Conservation (phyloP, 805 yeast species). For the Candida nitratophila region DNA sequence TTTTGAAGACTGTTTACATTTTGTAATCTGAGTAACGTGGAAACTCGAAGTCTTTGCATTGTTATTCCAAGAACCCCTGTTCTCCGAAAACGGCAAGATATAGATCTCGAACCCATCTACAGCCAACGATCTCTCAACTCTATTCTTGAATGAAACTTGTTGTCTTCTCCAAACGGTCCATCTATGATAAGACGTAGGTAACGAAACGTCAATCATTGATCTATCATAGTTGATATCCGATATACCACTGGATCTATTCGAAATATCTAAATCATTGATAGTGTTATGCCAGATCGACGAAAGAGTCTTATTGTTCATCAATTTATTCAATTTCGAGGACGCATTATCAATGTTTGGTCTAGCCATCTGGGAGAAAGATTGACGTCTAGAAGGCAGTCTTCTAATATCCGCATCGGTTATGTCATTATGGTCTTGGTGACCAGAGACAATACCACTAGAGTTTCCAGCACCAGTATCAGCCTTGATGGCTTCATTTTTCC, state of each 20-base stretch:
- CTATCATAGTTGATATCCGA: not conserved
- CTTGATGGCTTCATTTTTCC: not conserved
- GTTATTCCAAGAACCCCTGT: conserved; percentile 52
- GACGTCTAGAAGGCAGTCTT: not conserved
- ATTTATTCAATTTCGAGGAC: conserved; percentile 13
- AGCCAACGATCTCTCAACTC: conserved; percentile 77
- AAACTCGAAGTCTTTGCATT: conserved; percentile 73
- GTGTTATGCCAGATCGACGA: conserved; percentile 19
- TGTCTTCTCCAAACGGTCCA: conserved; percentile 88
- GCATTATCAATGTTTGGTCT: conserved; percentile 1
- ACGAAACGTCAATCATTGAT: not conserved
- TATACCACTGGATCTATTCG: not conserved
- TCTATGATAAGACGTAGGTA: conserved; percentile 56
- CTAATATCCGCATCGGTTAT: not conserved
- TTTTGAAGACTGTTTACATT: conserved; percentile 70
- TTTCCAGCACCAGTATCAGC: not conserved
- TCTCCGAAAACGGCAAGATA: conserved; percentile 78
- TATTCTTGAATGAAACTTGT: conserved; percentile 71
- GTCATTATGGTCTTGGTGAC: not conserved
- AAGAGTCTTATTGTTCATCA: conserved; percentile 18
- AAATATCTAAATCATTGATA: not conserved
- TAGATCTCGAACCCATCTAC: conserved; percentile 94
- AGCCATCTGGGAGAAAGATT: conserved; percentile 1
- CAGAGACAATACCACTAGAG: no score
- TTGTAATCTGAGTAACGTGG: conserved; percentile 70